Evolutionary conservation across 805 yeast genomes (phyloP).

Genomic region (Candida caryicola): DNA sequence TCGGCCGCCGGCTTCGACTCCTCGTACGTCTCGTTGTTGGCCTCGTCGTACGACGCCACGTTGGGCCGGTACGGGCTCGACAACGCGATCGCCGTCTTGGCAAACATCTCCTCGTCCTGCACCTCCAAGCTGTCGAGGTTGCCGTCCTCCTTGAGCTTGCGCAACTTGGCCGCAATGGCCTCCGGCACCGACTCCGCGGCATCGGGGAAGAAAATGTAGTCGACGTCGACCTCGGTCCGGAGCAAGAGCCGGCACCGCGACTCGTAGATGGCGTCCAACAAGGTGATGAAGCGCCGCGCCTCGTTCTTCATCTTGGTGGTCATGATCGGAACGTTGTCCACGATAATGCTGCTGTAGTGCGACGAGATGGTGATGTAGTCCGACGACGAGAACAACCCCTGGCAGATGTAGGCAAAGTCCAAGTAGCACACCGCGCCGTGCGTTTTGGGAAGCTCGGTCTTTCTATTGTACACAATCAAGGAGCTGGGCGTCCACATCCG

Average conservation of each 20-base stretch:
- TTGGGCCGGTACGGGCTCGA: conserved; percentile 69
- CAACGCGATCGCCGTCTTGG: conserved; percentile 58
- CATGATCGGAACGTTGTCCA: conserved; percentile 61
- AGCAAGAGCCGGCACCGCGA: conserved; percentile 59
- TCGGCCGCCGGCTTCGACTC: conserved; percentile 18
- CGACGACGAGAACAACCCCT: conserved; percentile 57
- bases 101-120: conserved; percentile 68
- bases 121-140: conserved; percentile 34
- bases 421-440: conserved; percentile 45
- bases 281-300: conserved; percentile 64
- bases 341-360: conserved; percentile 50
- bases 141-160: background rate
- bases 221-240: conserved; percentile 48
- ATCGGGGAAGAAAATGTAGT: conserved; percentile 63
- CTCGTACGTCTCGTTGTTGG: conserved; percentile 24
- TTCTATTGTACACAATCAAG: conserved; percentile 57
- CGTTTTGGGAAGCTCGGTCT: conserved; percentile 45
- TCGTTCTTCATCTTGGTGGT: conserved; percentile 58
- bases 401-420: conserved; percentile 54
- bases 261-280: conserved; percentile 69
- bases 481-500: conserved; percentile 19
- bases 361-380: conserved; percentile 71
- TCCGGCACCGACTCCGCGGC: conserved; percentile 14
- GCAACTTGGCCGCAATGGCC: conserved; percentile 10
- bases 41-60: conserved; percentile 58